Conservation (phyloP, 148 eudicot species). For the Heliosperma pusillum region DNA sequence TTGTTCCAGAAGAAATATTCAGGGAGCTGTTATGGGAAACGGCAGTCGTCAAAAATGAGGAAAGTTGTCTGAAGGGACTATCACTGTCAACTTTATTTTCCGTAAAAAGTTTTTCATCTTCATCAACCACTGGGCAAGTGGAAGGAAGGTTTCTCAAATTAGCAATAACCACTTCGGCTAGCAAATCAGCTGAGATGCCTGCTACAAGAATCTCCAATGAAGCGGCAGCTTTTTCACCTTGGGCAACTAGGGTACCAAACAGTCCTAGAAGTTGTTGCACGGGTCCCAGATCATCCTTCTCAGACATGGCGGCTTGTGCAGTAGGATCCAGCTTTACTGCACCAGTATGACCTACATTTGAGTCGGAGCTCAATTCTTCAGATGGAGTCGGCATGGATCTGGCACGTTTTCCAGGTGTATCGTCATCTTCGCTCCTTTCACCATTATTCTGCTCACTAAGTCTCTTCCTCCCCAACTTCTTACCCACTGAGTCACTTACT, state of each 20-base stretch:
- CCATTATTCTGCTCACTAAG: constrained; percentile 39
- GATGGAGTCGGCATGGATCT: constrained; percentile 40
- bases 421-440: constrained; percentile 50
- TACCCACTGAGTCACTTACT: constrained; percentile 28
- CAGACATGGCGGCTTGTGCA: constrained; percentile 29
- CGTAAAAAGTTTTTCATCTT: constrained; percentile 37
- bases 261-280: constrained; percentile 85
- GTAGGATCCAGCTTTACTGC: constrained; percentile 34
- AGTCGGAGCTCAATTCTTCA: constrained; percentile 35
- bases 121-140: constrained; percentile 48
- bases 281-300: constrained; percentile 58
- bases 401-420: constrained; percentile 66
- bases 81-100: constrained; percentile 35
- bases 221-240: constrained; percentile 80
- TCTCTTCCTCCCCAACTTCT: constrained; percentile 61
- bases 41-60: constrained; percentile 51
- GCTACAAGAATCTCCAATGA: constrained; percentile 82
- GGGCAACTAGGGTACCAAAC: constrained; percentile 82
- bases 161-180: constrained; percentile 88
- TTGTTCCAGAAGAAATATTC: constrained; percentile 35
- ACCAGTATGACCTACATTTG: constrained; percentile 26
- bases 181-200: constrained; percentile 86
- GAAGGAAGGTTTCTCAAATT: constrained; percentile 75
- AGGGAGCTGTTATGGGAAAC: constrained; percentile 35
- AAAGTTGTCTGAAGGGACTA: constrained; percentile 50